Conservation (phyloP, 495 filamentous ascomycete species). For the Chaetomium cochliodes region DNA sequence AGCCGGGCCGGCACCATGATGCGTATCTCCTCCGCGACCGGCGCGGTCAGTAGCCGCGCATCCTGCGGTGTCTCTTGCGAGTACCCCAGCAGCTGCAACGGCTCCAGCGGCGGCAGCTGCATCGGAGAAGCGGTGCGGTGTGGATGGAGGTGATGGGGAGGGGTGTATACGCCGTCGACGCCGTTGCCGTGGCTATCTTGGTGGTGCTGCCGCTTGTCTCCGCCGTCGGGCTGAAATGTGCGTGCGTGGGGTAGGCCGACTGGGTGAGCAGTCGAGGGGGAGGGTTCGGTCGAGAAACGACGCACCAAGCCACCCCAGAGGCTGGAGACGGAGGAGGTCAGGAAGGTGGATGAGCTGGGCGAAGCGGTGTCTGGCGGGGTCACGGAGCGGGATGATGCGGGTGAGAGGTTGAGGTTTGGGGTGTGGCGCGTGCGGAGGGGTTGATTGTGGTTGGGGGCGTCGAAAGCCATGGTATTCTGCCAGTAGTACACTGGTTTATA, state of each 20-base stretch:
- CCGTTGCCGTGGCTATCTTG: conserved; percentile 29
- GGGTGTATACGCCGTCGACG: conserved; percentile 43
- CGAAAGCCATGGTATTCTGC: conserved; percentile 26
- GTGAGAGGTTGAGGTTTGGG: conserved; percentile 30
- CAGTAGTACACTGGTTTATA: neutral
- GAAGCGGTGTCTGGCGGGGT: conserved; percentile 32
- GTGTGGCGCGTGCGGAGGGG: conserved; percentile 25
- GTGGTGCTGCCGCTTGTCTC: conserved; percentile 2
- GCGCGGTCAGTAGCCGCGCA: conserved; percentile 59
- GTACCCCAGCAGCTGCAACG: conserved; percentile 45
- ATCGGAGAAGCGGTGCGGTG: conserved; percentile 40
- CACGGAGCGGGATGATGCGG: conserved; percentile 35
- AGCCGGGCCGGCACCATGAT: conserved; percentile 81
- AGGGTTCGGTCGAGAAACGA: conserved; percentile 37
- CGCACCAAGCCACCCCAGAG: conserved; percentile 41
- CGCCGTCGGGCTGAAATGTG: conserved; percentile 28
- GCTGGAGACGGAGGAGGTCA: conserved; percentile 32
- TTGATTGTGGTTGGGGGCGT: conserved; percentile 24
- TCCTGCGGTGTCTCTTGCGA: conserved; percentile 37
- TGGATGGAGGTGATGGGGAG: conserved; percentile 28
- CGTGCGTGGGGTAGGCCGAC: conserved; percentile 24
- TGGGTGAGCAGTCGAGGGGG: conserved; percentile 17
- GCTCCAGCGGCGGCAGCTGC: conserved; percentile 46
- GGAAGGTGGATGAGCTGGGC: conserved; percentile 28
- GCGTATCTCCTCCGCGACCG: conserved; percentile 90